phyloP scores from a whole-genome alignment of 1,284 basidiomycete species.

The Cystobasidiaceae sp. region DNA sequence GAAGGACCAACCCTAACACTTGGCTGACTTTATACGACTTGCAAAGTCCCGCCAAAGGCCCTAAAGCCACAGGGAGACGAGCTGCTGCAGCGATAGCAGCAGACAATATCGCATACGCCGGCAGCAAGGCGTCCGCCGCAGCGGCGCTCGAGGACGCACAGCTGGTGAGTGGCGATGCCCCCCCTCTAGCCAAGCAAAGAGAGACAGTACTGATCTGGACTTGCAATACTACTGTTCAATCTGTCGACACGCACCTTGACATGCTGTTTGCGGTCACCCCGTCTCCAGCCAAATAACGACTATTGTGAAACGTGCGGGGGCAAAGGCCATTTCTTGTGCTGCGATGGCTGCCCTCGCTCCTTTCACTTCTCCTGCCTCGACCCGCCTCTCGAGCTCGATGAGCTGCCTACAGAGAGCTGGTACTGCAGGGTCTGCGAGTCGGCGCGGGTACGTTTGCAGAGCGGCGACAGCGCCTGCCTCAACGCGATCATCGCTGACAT shows the following conservation, averaged over 20 bases:
- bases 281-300: constrained; percentile 89
- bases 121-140: constrained; percentile 1
- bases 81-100: constrained; percentile 27
- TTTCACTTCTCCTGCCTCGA: constrained; percentile 96
- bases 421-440: constrained; percentile 58
- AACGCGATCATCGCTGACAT: too few species aligned
- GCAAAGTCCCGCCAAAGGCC: constrained; percentile 27
- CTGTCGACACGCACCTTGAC: too few species aligned
- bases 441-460: constrained; percentile 16
- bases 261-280: too few species aligned
- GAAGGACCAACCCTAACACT: too few species aligned
- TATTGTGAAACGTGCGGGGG: constrained; percentile 84
- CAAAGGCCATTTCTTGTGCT: constrained; percentile 66
- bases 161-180: constrained; percentile 2
- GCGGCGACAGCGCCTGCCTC: neutral
- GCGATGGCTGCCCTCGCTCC: constrained; percentile 83
- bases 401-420: constrained; percentile 83
- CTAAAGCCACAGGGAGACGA: constrained; percentile 19
- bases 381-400: constrained; percentile 82
- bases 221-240: too few species aligned
- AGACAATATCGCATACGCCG: constrained; percentile 12
- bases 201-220: too few species aligned
- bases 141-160: neutral
- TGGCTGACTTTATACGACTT: too few species aligned
- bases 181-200: too few species aligned